Conservation (phyloP, 371 early-diverging fungal species). For the Chytridium lagenaria region DNA sequence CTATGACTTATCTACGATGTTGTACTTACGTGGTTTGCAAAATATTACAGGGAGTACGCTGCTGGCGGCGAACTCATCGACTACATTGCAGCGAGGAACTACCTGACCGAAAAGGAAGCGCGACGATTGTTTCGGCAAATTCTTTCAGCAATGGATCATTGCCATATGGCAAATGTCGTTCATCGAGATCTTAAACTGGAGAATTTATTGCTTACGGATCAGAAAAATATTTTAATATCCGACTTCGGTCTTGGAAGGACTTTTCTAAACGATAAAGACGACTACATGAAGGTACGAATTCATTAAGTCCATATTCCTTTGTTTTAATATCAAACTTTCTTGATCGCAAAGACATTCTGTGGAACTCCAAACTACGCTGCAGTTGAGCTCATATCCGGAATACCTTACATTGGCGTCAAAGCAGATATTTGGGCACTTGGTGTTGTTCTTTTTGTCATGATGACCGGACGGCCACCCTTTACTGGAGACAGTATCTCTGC, state of each 20-base stretch:
- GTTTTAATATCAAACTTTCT: not conserved
- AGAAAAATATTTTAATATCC: slow-evolving; percentile 55
- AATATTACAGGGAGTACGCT: slow-evolving; percentile 56
- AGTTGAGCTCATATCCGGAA: slow-evolving; percentile 62
- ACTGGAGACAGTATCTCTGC: slow-evolving; percentile 63
- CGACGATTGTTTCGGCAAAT: slow-evolving; percentile 65
- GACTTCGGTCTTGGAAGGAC: slow-evolving; percentile 68
- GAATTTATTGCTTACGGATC: slow-evolving; percentile 55
- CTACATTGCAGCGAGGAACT: slow-evolving; percentile 53
- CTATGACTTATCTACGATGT: not conserved
- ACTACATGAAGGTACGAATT: slow-evolving; percentile 53
- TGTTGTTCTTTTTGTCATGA: slow-evolving; percentile 68
- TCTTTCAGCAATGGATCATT: slow-evolving; percentile 68
- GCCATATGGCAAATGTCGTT: slow-evolving; percentile 69
- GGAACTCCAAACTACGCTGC: slow-evolving; percentile 70
- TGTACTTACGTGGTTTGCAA: not conserved
- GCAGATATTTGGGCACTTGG: slow-evolving; percentile 69
- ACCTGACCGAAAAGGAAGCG: slow-evolving; percentile 58
- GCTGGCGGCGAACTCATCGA: slow-evolving; percentile 64
- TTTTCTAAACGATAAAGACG: slow-evolving; percentile 46
- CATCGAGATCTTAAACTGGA: slow-evolving; percentile 77
- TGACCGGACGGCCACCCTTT: slow-evolving; percentile 74
- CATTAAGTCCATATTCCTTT: too few relatives aligned
- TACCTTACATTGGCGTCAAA: slow-evolving; percentile 62
- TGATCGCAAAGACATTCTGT: slow-evolving; percentile 54